phyloP scores from a whole-genome alignment of 192 early-diverging fungal genomes.

The Podila epigama region DNA sequence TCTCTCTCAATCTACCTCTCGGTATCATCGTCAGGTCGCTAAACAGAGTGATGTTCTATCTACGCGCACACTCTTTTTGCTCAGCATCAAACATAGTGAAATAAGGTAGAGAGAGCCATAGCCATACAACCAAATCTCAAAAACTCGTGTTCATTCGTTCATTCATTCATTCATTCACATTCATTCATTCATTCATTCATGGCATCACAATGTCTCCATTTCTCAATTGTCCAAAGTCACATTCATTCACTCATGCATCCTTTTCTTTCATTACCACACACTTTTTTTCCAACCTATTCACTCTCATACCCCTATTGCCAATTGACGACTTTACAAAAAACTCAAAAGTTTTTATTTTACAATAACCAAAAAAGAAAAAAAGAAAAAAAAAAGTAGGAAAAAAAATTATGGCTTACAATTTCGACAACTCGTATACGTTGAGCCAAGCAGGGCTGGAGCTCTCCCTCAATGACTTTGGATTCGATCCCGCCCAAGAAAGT shows the following conservation, averaged over 20 bases:
- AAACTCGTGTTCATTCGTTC: background rate
- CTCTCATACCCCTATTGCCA: background rate
- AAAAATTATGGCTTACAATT: conserved; percentile 28
- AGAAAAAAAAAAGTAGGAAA: background rate
- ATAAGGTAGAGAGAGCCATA: background rate
- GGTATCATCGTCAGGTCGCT: too few relatives aligned
- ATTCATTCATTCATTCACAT: background rate
- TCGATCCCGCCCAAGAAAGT: conserved; percentile 36
- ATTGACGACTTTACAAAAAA: background rate
- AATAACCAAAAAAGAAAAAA: background rate
- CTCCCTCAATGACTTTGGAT: conserved; percentile 36
- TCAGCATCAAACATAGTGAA: background rate
- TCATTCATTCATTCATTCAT: background rate
- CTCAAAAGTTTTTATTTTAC: background rate
- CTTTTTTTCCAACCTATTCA: background rate
- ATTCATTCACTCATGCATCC: background rate
- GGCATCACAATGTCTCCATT: background rate
- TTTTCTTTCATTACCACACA: background rate
- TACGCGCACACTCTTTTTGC: background rate
- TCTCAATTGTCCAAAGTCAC: too few relatives aligned
- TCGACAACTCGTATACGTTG: conserved; percentile 30
- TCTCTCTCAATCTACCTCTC: too few relatives aligned
- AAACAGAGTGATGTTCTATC: conserved; percentile 1
- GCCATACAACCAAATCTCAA: background rate
- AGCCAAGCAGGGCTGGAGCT: conserved; percentile 37